Percentiles rank a stretch among this genome's conserved stretches.
Evolutionary conservation across 148 eudicot genomes (phyloP).

Genomic region (Persicaria maculosa): DNA sequence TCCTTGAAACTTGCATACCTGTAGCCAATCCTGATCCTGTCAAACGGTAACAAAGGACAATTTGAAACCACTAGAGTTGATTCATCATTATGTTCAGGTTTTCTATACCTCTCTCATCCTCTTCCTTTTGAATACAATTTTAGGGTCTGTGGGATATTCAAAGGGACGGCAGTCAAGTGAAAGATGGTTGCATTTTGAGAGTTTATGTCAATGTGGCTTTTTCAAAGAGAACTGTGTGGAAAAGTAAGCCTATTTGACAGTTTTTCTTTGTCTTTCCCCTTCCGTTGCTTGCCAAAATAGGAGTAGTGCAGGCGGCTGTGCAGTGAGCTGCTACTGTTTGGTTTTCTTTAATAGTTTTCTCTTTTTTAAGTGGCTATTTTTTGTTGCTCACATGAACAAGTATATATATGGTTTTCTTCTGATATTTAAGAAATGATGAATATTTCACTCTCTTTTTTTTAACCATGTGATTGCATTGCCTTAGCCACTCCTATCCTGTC

Average conservation of each 20-base stretch:
- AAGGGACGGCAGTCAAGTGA: conserved; percentile 33
- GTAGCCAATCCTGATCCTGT: too few species aligned
- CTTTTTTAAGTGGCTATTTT: not conserved
- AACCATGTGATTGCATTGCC: not conserved
- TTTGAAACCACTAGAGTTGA: not conserved
- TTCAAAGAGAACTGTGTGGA: conserved; percentile 74
- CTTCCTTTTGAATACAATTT: not conserved
- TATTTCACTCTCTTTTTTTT: not conserved
- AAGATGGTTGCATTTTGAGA: conserved; percentile 45
- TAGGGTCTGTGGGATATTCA: conserved; percentile 85
- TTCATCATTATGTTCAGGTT: not conserved
- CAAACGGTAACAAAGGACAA: too few species aligned
- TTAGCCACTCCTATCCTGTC: not conserved
- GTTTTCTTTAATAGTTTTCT: not conserved
- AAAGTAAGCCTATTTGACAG: conserved; percentile 36
- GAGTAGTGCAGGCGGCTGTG: not conserved
- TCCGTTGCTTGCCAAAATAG: too few species aligned
- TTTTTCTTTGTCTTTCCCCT: too few species aligned
- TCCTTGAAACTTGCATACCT: too few species aligned
- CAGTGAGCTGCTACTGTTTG: not conserved
- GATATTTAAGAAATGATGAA: not conserved
- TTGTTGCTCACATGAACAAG: not conserved
- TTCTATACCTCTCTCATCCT: too few species aligned
- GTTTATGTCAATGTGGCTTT: conserved; percentile 66
- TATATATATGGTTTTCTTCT: not conserved